Evolutionary conservation across 768 basidiomycete genomes (phyloP).

Genomic region (Amanita brunnescens): DNA sequence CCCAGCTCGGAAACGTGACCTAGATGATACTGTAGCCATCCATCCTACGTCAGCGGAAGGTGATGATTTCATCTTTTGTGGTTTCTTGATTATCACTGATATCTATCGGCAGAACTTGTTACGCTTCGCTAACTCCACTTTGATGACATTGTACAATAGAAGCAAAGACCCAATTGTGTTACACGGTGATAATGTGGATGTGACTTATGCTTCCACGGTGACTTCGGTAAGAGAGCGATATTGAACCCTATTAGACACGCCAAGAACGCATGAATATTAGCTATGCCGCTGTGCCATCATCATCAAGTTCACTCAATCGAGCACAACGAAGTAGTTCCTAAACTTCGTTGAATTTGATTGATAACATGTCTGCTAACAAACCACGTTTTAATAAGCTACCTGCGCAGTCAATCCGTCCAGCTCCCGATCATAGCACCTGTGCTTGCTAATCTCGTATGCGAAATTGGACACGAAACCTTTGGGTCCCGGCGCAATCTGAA

Average conservation of each 20-base stretch:
- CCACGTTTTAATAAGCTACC: constrained; percentile 29
- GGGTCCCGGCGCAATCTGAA: constrained; percentile 34
- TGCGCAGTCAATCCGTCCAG: constrained; percentile 41
- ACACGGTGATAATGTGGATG: not conserved
- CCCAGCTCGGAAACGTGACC: constrained; percentile 64
- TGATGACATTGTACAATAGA: not conserved
- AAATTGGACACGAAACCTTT: constrained; percentile 53
- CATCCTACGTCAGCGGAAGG: constrained; percentile 85
- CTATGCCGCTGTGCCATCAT: too few relatives aligned
- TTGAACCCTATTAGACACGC: too few relatives aligned
- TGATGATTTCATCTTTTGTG: constrained; percentile 16
- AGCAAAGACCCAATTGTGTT: not conserved
- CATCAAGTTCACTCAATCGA: too few relatives aligned
- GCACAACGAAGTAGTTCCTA: too few relatives aligned
- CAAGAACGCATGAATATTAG: too few relatives aligned
- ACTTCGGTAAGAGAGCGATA: too few relatives aligned
- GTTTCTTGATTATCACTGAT: constrained; percentile 12
- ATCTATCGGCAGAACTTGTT: constrained; percentile 38
- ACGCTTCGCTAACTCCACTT: constrained; percentile 32
- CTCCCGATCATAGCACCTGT: constrained; percentile 59
- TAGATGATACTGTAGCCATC: constrained; percentile 87
- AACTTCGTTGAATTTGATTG: not conserved
- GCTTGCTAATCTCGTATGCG: constrained; percentile 55
- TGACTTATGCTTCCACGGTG: too few relatives aligned
- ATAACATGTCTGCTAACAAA: too few relatives aligned